These are phyloP conservation scores for Cantharellus cinnabarinus DNA, from an alignment of 768 basidiomycete species.

Conservation along the genomic window DNA sequence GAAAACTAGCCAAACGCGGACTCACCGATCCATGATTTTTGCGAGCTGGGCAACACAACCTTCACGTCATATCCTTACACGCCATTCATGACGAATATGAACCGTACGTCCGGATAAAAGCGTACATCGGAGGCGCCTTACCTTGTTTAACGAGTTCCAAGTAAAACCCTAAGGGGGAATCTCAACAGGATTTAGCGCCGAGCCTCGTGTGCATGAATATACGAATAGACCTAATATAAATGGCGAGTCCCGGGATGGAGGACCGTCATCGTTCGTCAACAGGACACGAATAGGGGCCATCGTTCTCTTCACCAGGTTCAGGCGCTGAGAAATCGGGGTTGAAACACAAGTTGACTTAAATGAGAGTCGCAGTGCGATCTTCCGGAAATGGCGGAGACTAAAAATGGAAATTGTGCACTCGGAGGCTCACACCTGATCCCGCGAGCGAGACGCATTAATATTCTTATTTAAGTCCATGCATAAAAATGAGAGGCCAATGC, in stretches of 20 bases:
- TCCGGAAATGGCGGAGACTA: too few species aligned
- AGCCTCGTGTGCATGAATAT: background rate
- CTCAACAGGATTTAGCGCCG: background rate
- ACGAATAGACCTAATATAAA: slow-evolving; percentile 23
- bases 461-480: too few species aligned
- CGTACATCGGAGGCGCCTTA: slow-evolving; percentile 14
- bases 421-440: too few species aligned
- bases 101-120: background rate
- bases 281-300: background rate
- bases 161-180: slow-evolving; percentile 34
- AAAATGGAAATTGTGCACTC: too few species aligned
- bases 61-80: slow-evolving; percentile 52
- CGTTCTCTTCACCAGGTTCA: background rate
- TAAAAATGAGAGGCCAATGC: too few species aligned
- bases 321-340: too few species aligned
- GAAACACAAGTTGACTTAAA: too few species aligned
- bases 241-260: slow-evolving; percentile 51
- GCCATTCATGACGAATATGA: background rate
- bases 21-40: slow-evolving; percentile 78
- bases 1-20: background rate
- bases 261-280: slow-evolving; percentile 64
- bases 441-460: too few species aligned
- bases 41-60: slow-evolving; percentile 59
- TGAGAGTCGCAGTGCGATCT: too few species aligned
- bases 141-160: slow-evolving; percentile 40